Base-by-base conservation (phyloP, 2,329 filamentous ascomycete species). In the Aureobasidium sp. region DNA sequence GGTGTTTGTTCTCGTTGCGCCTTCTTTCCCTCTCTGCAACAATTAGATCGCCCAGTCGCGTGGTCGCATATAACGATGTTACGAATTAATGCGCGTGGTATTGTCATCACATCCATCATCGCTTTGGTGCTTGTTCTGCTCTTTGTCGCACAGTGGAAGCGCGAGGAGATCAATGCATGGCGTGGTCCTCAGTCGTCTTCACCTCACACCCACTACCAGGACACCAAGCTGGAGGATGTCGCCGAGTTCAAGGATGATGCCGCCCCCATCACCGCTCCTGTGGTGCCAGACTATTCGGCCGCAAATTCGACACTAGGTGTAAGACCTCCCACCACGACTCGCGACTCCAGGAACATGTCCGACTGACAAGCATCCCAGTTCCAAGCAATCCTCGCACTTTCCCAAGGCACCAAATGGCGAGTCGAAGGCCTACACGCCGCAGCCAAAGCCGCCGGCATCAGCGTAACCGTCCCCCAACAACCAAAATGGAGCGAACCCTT, bases 371-470 rank as follows among this genome's bases (percentile, higher is more conserved):
- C 1, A n/a, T 5, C 6, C 11, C n/a, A 63, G 61, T 63, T 63
- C 49, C 57, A 60, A 35, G 57, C 57, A 29, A 68, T 75, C 49
- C 60, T 75, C 27, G 69, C 69, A 11, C 66, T 75, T 6, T 73
- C 73, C 14, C 64, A 62, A 37, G 65, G 68, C 14, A 70, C 71
- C 1, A 72, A 69, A 64, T 76, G 74, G 74, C 70, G 74, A 11
- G 73, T 71, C 3, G 66, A 71, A 35, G 73, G 73, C 2, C 70
- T 76, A 6, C 60, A 69, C 15, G 71, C 71, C 2, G 74, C 74
- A 1, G 74, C 72, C 1, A 66, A 68, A 4, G 65, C 71, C n/a
- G 73, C 70, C 1, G 69, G 68, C 15, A 66, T 76, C 22, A 62
- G 70, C 11, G 66, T 75, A 48, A 64, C 64, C 7, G 70, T 75